Percentiles rank a stretch among this genome's conserved stretches.
Conservation (phyloP, 331 rosid species). For the Telfairia occidentalis region DNA sequence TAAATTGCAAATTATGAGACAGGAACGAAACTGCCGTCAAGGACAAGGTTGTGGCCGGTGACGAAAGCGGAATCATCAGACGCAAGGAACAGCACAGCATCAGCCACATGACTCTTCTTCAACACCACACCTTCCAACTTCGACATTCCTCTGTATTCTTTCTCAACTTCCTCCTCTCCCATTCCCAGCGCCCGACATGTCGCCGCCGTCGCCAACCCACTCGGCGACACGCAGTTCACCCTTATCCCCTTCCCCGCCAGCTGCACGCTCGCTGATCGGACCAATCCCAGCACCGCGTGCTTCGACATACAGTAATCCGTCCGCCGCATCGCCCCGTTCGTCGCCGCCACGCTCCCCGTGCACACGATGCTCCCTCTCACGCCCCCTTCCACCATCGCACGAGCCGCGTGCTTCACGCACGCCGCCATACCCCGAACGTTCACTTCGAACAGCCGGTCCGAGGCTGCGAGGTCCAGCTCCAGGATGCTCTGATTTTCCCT, state of each 20-base stretch:
- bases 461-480: constrained; percentile 27
- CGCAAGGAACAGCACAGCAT: constrained; percentile 38
- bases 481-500: constrained; percentile 16
- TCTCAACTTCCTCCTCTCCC: constrained; percentile 19
- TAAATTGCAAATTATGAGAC: too few species aligned
- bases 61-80: constrained; percentile 32
- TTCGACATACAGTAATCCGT: constrained; percentile 55
- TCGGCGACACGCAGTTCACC: constrained; percentile 74
- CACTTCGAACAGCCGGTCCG: constrained; percentile 15
- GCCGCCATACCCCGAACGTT: constrained; percentile 39
- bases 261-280: constrained; percentile 49
- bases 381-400: constrained; percentile 31
- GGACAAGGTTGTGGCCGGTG: constrained; percentile 34
- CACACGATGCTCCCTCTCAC: constrained; percentile 58
- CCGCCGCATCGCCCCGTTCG: constrained; percentile 33
- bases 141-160: neutral
- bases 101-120: constrained; percentile 25
- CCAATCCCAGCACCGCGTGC: constrained; percentile 65
- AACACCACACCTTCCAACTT: constrained; percentile 21
- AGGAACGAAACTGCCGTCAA: constrained; percentile 27
- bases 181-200: constrained; percentile 44
- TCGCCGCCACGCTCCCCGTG: constrained; percentile 64
- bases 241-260: constrained; percentile 66
- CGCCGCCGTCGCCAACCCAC: constrained; percentile 64
- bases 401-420: constrained; percentile 53